These are phyloP conservation scores for Hericium erinaceus DNA, from an alignment of 768 basidiomycete genomes.

Conservation along the genomic window DNA sequence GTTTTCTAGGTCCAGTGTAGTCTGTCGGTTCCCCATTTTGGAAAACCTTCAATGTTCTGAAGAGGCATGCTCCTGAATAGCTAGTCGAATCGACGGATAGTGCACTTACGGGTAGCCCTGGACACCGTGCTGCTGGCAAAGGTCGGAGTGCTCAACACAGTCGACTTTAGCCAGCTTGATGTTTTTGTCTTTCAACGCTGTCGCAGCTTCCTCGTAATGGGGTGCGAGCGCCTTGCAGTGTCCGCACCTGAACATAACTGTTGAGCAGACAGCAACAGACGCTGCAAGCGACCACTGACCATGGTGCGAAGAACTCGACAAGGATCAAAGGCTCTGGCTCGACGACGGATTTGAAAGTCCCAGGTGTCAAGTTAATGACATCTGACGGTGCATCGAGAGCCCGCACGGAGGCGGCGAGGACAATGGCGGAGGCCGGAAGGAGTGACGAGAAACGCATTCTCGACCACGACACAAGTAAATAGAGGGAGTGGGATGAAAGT, in stretches of 20 bases:
- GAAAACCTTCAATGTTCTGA: slow-evolving; percentile 86
- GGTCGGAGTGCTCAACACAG: slow-evolving; percentile 88
- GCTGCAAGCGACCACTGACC: slow-evolving; percentile 52
- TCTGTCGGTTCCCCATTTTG: slow-evolving; percentile 72
- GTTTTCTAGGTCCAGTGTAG: slow-evolving; percentile 84
- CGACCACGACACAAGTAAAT: slow-evolving; percentile 18
- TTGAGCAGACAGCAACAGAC: neutral
- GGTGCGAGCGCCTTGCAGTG: slow-evolving; percentile 95
- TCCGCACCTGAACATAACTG: slow-evolving; percentile 55
- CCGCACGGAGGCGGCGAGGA: slow-evolving; percentile 44
- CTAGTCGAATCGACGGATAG: neutral
- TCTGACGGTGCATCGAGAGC: slow-evolving; percentile 58
- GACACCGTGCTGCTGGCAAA: slow-evolving; percentile 83
- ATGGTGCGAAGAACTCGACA: slow-evolving; percentile 93
- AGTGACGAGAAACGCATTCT: slow-evolving; percentile 56
- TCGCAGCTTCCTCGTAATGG: slow-evolving; percentile 91
- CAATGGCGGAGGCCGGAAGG: slow-evolving; percentile 41
- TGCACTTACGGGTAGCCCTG: slow-evolving; percentile 85
- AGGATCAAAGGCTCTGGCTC: slow-evolving; percentile 64
- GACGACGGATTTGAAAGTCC: slow-evolving; percentile 60
- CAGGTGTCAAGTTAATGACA: slow-evolving; percentile 66
- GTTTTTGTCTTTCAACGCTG: slow-evolving; percentile 78
- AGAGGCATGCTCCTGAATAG: neutral
- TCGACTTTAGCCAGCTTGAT: slow-evolving; percentile 95
- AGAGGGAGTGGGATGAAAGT: slow-evolving; percentile 5